phyloP scores from a whole-genome alignment of 2,329 filamentous ascomycete genomes.

The Chrysoporthe puriensis region DNA sequence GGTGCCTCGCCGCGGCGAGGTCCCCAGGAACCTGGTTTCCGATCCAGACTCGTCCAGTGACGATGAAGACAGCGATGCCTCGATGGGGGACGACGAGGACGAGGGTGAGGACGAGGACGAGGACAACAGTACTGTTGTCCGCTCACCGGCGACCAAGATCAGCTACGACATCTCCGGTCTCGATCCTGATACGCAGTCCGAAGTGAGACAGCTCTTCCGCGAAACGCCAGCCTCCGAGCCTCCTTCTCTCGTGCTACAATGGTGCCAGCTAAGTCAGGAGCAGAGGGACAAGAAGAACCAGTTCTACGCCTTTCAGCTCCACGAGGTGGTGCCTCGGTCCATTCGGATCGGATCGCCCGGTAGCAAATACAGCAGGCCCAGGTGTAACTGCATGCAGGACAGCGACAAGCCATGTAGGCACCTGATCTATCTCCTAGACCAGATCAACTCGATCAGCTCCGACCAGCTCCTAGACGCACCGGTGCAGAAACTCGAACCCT shows the following conservation, averaged over 20 bases:
- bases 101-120: slow-evolving; percentile 35
- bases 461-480: slow-evolving; percentile 33
- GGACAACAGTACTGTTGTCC: slow-evolving; percentile 30
- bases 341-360: slow-evolving; percentile 51
- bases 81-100: slow-evolving; percentile 35
- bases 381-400: slow-evolving; percentile 49
- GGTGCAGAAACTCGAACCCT: slow-evolving; percentile 39
- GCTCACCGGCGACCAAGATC: slow-evolving; percentile 41
- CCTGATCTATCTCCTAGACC: slow-evolving; percentile 59
- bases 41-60: slow-evolving; percentile 34
- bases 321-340: slow-evolving; percentile 56
- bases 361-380: slow-evolving; percentile 46
- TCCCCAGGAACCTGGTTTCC: slow-evolving; percentile 29
- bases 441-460: slow-evolving; percentile 53
- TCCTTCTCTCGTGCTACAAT: slow-evolving; percentile 53
- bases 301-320: slow-evolving; percentile 60
- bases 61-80: slow-evolving; percentile 24
- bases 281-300: slow-evolving; percentile 40
- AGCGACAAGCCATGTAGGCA: slow-evolving; percentile 51
- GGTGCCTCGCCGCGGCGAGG: slow-evolving; percentile 22
- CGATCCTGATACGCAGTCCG: slow-evolving; percentile 40
- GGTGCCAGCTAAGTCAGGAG: slow-evolving; percentile 48
- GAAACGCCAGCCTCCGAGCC: slow-evolving; percentile 40
- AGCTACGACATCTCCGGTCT: slow-evolving; percentile 47
- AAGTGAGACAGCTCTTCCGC: slow-evolving; percentile 49